Conservation (phyloP, 2,329 filamentous ascomycete genomes). For the Beauveria australis region DNA sequence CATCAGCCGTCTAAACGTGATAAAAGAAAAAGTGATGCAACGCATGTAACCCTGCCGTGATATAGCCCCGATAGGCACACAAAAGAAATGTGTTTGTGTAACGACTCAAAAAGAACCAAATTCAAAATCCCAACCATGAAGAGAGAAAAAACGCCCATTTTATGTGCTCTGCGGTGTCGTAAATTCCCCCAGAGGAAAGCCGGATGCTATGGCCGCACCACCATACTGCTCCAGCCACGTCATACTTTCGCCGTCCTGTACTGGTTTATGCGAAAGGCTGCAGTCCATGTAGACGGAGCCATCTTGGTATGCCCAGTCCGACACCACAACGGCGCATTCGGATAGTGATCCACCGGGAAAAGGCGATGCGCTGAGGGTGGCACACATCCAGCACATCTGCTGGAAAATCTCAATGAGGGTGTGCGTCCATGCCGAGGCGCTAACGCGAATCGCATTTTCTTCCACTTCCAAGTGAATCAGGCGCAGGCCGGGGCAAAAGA, state of each 20-base stretch:
- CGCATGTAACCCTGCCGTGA: background rate
- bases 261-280: conserved; percentile 23
- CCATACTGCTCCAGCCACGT: conserved; percentile 23
- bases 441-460: conserved; percentile 23
- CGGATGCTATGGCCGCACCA: conserved; percentile 25
- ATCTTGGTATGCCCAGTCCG: conserved; percentile 24
- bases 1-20: conserved; percentile 8
- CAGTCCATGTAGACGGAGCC: conserved; percentile 28
- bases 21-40: background rate
- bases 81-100: conserved; percentile 1
- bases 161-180: conserved; percentile 3
- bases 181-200: conserved; percentile 22
- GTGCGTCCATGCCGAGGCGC: conserved; percentile 26
- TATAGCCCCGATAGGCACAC: background rate
- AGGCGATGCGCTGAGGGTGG: conserved; percentile 26
- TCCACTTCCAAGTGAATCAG: conserved; percentile 29
- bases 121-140: background rate
- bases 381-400: conserved; percentile 30
- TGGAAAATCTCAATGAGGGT: conserved; percentile 28
- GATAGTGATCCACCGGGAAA: conserved; percentile 21
- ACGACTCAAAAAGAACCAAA: background rate
- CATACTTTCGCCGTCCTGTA: conserved; percentile 20
- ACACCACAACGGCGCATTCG: conserved; percentile 23
- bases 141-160: background rate
- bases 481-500: conserved; percentile 23